phyloP scores from a whole-genome alignment of 1,139 yeast species.

The Kurtzmaniella natalensis region DNA sequence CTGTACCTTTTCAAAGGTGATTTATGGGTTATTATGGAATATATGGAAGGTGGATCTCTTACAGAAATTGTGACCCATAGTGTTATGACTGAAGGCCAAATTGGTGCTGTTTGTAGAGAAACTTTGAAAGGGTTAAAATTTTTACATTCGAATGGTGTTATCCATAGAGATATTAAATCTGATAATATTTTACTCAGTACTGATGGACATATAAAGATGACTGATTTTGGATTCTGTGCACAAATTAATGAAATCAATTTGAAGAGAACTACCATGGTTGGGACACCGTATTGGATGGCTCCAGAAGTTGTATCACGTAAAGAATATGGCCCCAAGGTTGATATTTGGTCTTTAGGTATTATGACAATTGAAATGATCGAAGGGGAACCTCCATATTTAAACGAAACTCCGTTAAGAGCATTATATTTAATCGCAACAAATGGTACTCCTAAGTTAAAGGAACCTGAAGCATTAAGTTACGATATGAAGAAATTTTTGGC shows the following conservation, averaged over 20 bases:
- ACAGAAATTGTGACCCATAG: slow-evolving; percentile 95
- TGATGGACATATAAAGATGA: slow-evolving; percentile 85
- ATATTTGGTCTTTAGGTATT: slow-evolving; percentile 95
- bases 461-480: slow-evolving; percentile 74
- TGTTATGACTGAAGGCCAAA: slow-evolving; percentile 96
- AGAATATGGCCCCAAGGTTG: slow-evolving; percentile 96
- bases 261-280: slow-evolving; percentile 96
- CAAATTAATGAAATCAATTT: slow-evolving; percentile 82
- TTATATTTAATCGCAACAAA: slow-evolving; percentile 89
- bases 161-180: slow-evolving; percentile 93
- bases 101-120: slow-evolving; percentile 93
- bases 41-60: slow-evolving; percentile 96
- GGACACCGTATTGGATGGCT: slow-evolving; percentile 99
- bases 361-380: slow-evolving; percentile 99
- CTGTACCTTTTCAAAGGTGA: slow-evolving; percentile 72
- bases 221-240: slow-evolving; percentile 92
- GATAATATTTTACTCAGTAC: slow-evolving; percentile 83
- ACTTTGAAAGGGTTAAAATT: slow-evolving; percentile 82
- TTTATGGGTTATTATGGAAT: slow-evolving; percentile 96
- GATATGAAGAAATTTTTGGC: slow-evolving; percentile 66
- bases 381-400: slow-evolving; percentile 96
- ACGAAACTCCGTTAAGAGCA: slow-evolving; percentile 91
- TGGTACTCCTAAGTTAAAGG: slow-evolving; percentile 91
- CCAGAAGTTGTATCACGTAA: slow-evolving; percentile 94
- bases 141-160: slow-evolving; percentile 88